phyloP scores from a whole-genome alignment of 495 filamentous ascomycete species.

The Penicillium cataractarum region DNA sequence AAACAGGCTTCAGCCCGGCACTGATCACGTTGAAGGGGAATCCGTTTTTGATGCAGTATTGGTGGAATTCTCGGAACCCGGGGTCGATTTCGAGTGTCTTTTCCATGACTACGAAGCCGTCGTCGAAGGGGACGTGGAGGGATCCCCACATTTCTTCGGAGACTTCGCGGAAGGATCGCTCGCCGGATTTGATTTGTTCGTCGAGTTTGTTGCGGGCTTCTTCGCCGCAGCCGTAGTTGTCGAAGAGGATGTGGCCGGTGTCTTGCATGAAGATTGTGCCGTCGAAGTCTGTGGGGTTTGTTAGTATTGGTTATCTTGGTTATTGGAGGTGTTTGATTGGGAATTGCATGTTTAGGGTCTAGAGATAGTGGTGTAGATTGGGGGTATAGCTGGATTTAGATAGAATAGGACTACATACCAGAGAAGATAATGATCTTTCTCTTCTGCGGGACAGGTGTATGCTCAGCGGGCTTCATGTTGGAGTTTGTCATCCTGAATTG shows the following conservation, averaged over 20 bases:
- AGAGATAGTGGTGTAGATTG: neutral
- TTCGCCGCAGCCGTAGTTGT: slow-evolving; percentile 66
- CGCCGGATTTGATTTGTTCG: slow-evolving; percentile 66
- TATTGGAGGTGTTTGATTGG: neutral
- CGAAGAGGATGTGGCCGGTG: slow-evolving; percentile 74
- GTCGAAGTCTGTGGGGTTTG: slow-evolving; percentile 61
- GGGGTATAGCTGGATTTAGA: neutral
- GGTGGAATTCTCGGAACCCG: slow-evolving; percentile 67
- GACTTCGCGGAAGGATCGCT: slow-evolving; percentile 71
- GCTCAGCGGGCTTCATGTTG: slow-evolving; percentile 16
- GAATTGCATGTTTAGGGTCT: neutral
- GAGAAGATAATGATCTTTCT: slow-evolving; percentile 40
- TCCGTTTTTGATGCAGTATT: slow-evolving; percentile 64
- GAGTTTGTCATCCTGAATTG: slow-evolving; percentile 26
- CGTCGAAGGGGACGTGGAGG: slow-evolving; percentile 69
- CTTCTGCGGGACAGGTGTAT: slow-evolving; percentile 15
- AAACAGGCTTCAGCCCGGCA: slow-evolving; percentile 69
- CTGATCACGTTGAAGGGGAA: slow-evolving; percentile 78
- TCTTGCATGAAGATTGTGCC: slow-evolving; percentile 83
- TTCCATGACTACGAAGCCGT: slow-evolving; percentile 73
- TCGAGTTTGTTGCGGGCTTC: slow-evolving; percentile 61
- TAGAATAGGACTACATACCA: slow-evolving; percentile 21
- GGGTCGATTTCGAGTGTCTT: slow-evolving; percentile 65
- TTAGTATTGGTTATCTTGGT: slow-evolving; percentile 10
- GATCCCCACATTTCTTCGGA: slow-evolving; percentile 80